Evolutionary conservation across 2,329 filamentous ascomycete species (phyloP).

Genomic region (Aspergillus awamori): DNA sequence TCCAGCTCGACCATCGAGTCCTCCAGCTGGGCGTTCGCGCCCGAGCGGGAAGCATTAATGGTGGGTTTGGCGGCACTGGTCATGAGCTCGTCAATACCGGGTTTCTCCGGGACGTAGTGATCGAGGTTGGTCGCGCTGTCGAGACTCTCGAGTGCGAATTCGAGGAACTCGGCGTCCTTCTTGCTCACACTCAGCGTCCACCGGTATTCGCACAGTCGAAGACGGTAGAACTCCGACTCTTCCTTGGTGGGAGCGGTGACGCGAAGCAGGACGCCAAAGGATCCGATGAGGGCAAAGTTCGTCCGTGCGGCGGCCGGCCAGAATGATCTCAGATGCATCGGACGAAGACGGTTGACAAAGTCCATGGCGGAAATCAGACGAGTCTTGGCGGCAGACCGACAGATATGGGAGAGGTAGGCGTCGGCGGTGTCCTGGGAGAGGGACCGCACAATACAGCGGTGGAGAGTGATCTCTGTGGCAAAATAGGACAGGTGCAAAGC

Average conservation of each 20-base stretch:
- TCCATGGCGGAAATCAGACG: constrained; percentile 95
- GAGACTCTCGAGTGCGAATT: constrained; percentile 75
- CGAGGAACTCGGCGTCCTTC: constrained; percentile 61
- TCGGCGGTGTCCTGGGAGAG: constrained; percentile 64
- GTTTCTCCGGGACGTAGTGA: constrained; percentile 72
- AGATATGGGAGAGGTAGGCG: constrained; percentile 85
- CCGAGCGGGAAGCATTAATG: constrained; percentile 23
- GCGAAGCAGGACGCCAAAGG: constrained; percentile 87
- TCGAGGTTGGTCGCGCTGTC: constrained; percentile 71
- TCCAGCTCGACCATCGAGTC: constrained; percentile 33
- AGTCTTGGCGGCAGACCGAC: constrained; percentile 89
- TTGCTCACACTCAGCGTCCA: constrained; percentile 91
- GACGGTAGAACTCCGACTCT: constrained; percentile 89
- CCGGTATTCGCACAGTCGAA: constrained; percentile 82
- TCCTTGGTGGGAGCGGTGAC: constrained; percentile 84
- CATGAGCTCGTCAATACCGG: constrained; percentile 56
- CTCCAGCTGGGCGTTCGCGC: constrained; percentile 22
- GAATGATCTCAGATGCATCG: constrained; percentile 83
- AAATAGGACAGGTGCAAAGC: constrained; percentile 92
- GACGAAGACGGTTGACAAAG: constrained; percentile 89
- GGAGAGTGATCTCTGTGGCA: constrained; percentile 89
- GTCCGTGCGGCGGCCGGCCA: constrained; percentile 63
- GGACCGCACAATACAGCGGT: constrained; percentile 86
- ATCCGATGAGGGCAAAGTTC: constrained; percentile 93
- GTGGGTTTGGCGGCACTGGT: constrained; percentile 32